Evolutionary conservation across 73 alveolate genomes (phyloP), one percentile per base, ranked within the genome.

Genomic region (Tetrahymena borealis): DNA sequence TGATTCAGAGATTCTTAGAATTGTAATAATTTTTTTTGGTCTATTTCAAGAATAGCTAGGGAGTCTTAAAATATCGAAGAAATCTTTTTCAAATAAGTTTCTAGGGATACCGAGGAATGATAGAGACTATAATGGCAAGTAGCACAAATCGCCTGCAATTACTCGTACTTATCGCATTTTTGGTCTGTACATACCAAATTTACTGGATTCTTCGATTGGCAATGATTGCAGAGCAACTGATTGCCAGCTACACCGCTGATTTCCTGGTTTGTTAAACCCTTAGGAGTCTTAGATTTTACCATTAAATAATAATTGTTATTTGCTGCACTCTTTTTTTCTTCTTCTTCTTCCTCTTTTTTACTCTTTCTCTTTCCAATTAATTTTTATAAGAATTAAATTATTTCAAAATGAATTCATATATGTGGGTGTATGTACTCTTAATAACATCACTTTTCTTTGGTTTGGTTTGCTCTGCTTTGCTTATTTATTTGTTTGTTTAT

Each of bases 101-200:
- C 85, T 60, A 60, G 85, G 85, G 85, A 60, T 60, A 60, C 85
- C 85, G 85, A 60, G 85, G 85, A 60, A 60, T 60, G 85, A 60
- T 60, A 60, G 28, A 60, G 85, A 35, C 85, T 60, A 28, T 60
- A 60, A 60, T 60, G 85, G 85, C 85, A 60, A 24, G 85, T 60
- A 60, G 85, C 85, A 60, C 85, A 60, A n/a, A 60, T 60, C 2
- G 85, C 85, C 31, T 60, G 28, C 85, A 60, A 60, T n/a, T 60
- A 60, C 85, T 60, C 85, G 18, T 60, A 18, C 85, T 60, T 60
- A 60, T 35, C 28, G 85, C 85, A 60, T 28, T 60, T 60, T 60
- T 60, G 10, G 85, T 60, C 85, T 24, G 85, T 60, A 60, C 85
- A 60, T 5, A 60, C 85, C 28, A 60, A 60, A 35, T 60, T 60